Evolutionary conservation across 768 basidiomycete genomes (phyloP).

Genomic region (Austroboletus eburneus): DNA sequence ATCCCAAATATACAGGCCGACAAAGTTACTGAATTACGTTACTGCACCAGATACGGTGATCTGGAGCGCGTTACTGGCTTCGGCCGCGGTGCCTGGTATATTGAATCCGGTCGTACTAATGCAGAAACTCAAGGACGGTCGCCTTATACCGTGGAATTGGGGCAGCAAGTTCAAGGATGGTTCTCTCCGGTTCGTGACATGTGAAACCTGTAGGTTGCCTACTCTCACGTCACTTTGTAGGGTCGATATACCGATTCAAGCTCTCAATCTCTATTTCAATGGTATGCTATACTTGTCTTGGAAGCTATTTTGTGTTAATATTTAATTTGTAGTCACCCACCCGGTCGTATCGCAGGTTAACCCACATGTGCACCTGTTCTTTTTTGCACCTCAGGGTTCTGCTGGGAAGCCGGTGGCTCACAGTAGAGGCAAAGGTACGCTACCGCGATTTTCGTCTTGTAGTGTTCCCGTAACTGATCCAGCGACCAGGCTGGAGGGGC

Average conservation of each 20-base stretch:
- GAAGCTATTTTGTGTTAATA: conserved; percentile 4
- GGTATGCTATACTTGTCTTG: conserved; percentile 36
- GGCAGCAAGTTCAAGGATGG: conserved; percentile 94
- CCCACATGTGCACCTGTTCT: conserved; percentile 87
- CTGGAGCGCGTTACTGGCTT: conserved; percentile 79
- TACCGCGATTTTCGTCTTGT: neutral
- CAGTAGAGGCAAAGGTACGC: conserved; percentile 80
- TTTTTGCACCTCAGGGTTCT: conserved; percentile 87
- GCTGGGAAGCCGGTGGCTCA: conserved; percentile 93
- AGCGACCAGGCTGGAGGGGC: conserved; percentile 77
- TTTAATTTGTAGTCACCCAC: conserved; percentile 61
- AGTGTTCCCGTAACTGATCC: neutral
- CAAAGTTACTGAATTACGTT: conserved; percentile 92
- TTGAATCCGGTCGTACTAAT: conserved; percentile 93
- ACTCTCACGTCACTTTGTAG: conserved; percentile 33
- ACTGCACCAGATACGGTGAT: conserved; percentile 92
- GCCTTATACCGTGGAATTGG: conserved; percentile 89
- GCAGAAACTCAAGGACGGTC: conserved; percentile 82
- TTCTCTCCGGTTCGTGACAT: conserved; percentile 59
- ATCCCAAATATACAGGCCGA: conserved; percentile 54
- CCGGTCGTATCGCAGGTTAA: conserved; percentile 95
- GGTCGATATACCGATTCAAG: conserved; percentile 93
- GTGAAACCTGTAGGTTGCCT: neutral
- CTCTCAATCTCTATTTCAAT: conserved; percentile 85
- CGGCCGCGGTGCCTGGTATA: conserved; percentile 94